A percentile compares a stretch with the other conserved stretches of the same genome.
Evolutionary conservation across 1,139 yeast species (phyloP).

Genomic region (Taiozyma sp.): DNA sequence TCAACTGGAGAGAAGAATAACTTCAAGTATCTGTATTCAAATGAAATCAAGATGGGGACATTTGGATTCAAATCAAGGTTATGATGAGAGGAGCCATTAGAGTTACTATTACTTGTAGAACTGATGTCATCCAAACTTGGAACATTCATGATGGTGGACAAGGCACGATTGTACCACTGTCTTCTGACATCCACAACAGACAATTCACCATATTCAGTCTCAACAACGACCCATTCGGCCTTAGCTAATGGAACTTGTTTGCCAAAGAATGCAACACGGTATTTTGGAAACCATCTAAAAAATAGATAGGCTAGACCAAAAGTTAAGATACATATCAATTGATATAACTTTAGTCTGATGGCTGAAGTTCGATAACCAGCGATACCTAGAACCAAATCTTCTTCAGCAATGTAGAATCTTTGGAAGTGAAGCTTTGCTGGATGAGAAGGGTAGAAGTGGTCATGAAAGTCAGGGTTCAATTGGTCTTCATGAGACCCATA

Average conservation of each 20-base stretch:
- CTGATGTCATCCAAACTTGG: slow-evolving; percentile 23
- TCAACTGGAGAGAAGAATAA: slow-evolving; percentile 82
- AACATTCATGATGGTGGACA: slow-evolving; percentile 58
- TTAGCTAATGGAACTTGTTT: slow-evolving; percentile 60
- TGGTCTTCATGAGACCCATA: slow-evolving; percentile 15
- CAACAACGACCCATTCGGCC: slow-evolving; percentile 92
- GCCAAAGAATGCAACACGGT: slow-evolving; percentile 66
- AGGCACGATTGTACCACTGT: slow-evolving; percentile 59
- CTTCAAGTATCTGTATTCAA: slow-evolving; percentile 78
- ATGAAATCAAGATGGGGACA: slow-evolving; percentile 61
- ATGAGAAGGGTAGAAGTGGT: slow-evolving; percentile 36
- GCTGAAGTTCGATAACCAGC: slow-evolving; percentile 73
- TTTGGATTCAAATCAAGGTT: slow-evolving; percentile 27
- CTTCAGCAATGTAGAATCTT: slow-evolving; percentile 89
- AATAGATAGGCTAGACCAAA: slow-evolving; percentile 69
- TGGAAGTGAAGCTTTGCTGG: slow-evolving; percentile 52
- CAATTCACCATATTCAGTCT: slow-evolving; percentile 89
- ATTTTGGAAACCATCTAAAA: slow-evolving; percentile 81
- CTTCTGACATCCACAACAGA: slow-evolving; percentile 51
- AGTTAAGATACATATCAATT: slow-evolving; percentile 49
- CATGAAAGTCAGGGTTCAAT: slow-evolving; percentile 32
- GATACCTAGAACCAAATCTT: slow-evolving; percentile 87
- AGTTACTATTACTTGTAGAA: slow-evolving; percentile 8
- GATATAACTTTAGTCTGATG: slow-evolving; percentile 43
- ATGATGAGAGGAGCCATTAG: neutral